Base-by-base conservation (phyloP, 345 rosid genomes). In the Citrus cavaleriei region DNA sequence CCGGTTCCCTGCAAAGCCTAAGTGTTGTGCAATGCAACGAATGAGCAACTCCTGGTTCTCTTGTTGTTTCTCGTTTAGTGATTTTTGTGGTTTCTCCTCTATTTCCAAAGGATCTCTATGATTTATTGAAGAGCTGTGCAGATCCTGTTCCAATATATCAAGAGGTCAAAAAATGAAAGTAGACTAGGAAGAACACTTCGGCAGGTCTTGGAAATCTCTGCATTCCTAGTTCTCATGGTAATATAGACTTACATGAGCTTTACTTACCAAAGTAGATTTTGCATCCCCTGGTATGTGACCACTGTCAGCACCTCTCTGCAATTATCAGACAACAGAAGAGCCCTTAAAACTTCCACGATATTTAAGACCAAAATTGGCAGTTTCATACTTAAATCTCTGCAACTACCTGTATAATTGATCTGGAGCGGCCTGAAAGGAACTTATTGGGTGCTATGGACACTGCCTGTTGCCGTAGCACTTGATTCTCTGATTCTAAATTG, bases 1-100 rank as follows among this genome's bases (percentile, higher is more conserved):
- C 79, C 95, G 84, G 83, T 92, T 92, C 72, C 87, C 91, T 12
- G 93, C 86, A 79, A 91, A 95, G 8, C 98, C 97, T 25, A 95
- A 85, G 78, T 90, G 97, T 79, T 95, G 98, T 61, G 93, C 95
- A 16, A 95, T 87, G 78, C 98, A 93, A 62, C 98, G 93, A 84
- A 95, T 93, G 73, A 95, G 98, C 85, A 95, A 85, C 81, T 95
- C 98, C 84, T 93, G 98, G 73, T 95, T 92, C 85, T 93, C 98
- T 86, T 93, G 98, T 74, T 95, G 98, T 82, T 95, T 95, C 83
- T 93, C 98, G 46, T 95, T 95, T 32, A 95, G 83, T 35, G 98
- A 85, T 81, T 95, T 95, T 68, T 95, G 98, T 10, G 98, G 98
- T 75, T 83, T 93, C 60, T 89, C 98, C 38, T 95, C 98, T 65